Evolutionary conservation across 2,329 filamentous ascomycete species (phyloP).

Genomic region (Tympanopsis confertula): DNA sequence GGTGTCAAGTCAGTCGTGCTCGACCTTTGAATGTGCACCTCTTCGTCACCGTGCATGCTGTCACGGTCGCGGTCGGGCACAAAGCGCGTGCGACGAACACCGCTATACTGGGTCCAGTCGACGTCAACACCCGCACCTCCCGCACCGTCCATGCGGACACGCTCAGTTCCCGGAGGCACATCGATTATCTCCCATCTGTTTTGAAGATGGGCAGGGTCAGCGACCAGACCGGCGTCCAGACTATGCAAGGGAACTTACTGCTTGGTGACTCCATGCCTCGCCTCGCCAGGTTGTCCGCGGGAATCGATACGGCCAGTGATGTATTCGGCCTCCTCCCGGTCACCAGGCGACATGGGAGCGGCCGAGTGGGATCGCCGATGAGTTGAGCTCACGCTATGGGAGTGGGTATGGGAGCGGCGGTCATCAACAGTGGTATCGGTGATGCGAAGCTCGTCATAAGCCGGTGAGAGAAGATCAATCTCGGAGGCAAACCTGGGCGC

Average conservation of each 20-base stretch:
- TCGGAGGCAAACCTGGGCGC: neutral
- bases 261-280: slow-evolving; percentile 60
- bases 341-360: slow-evolving; percentile 30
- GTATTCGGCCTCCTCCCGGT: slow-evolving; percentile 57
- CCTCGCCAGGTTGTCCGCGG: slow-evolving; percentile 61
- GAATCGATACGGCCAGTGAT: slow-evolving; percentile 41
- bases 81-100: slow-evolving; percentile 64
- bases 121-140: slow-evolving; percentile 68
- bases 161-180: slow-evolving; percentile 71
- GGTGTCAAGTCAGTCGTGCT: neutral
- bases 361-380: slow-evolving; percentile 40
- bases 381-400: slow-evolving; percentile 15
- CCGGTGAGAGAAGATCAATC: neutral
- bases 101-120: slow-evolving; percentile 69
- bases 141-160: slow-evolving; percentile 70
- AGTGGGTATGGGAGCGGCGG: slow-evolving; percentile 16
- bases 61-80: slow-evolving; percentile 37
- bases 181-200: slow-evolving; percentile 64
- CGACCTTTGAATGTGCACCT: slow-evolving; percentile 9
- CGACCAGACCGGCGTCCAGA: too few relatives aligned
- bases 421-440: neutral
- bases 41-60: slow-evolving; percentile 24
- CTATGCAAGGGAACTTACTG: slow-evolving; percentile 26
- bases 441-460: neutral
- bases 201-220: neutral